A percentile compares a stretch with the other conserved stretches of the same genome.
Conservation (phyloP, 805 yeast genomes). For the Candida maesae region DNA sequence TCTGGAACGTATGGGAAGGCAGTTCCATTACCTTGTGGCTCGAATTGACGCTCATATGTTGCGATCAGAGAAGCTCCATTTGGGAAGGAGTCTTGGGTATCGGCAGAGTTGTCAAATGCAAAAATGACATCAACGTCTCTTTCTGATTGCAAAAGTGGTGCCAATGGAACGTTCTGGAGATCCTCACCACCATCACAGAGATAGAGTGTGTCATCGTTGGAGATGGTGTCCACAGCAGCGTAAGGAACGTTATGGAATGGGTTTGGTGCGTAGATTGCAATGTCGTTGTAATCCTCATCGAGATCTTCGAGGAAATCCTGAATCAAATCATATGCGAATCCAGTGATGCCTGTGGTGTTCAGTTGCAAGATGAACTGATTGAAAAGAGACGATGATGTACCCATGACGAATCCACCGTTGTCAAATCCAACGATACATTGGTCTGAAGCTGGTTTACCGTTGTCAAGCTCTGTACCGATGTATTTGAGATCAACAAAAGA, state of each 20-base stretch:
- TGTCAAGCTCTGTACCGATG: conserved; percentile 51
- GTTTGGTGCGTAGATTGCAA: conserved; percentile 69
- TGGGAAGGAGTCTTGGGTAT: conserved; percentile 60
- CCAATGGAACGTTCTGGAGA: conserved; percentile 57
- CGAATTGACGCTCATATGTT: conserved; percentile 59
- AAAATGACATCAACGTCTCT: conserved; percentile 60
- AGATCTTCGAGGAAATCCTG: conserved; percentile 43
- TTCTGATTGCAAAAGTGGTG: conserved; percentile 56
- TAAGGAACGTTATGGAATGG: conserved; percentile 52
- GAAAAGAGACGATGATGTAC: conserved; percentile 80
- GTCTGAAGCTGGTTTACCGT: conserved; percentile 31
- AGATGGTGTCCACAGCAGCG: conserved; percentile 36
- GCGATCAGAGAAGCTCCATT: conserved; percentile 56
- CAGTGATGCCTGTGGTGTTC: conserved; percentile 48
- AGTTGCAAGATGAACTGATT: conserved; percentile 66
- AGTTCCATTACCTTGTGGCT: conserved; percentile 46
- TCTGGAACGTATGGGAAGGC: conserved; percentile 86
- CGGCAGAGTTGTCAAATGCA: conserved; percentile 67
- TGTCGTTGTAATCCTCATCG: conserved; percentile 53
- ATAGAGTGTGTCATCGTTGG: conserved; percentile 39
- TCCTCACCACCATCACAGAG: conserved; percentile 77
- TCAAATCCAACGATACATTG: conserved; percentile 69
- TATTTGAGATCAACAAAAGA: conserved; percentile 65
- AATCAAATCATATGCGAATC: conserved; percentile 43
- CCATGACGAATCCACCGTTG: conserved; percentile 76